A percentile compares a stretch with the other conserved stretches of the same genome.
Conservation (phyloP, 148 eudicot species). For the Nepenthes mirabilis region DNA sequence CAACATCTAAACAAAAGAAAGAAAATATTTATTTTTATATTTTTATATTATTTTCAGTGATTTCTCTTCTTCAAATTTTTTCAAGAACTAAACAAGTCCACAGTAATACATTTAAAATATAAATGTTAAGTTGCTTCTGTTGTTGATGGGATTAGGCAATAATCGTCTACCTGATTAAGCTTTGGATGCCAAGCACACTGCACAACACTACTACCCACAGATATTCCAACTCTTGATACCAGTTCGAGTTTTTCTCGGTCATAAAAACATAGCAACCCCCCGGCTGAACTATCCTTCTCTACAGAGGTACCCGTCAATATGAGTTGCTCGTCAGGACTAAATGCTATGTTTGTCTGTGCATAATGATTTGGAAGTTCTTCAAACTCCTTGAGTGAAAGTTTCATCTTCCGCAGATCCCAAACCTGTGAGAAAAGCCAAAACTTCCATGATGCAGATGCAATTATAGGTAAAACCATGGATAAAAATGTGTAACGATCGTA, state of each 20-base stretch:
- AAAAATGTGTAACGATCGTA: too few species aligned
- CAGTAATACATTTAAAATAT: too few species aligned
- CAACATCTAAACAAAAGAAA: too few species aligned
- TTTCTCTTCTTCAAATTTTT: too few species aligned
- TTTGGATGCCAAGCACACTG: conserved; percentile 98
- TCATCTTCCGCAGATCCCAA: conserved; percentile 94
- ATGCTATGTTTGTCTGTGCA: conserved; percentile 78
- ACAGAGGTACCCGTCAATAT: conserved; percentile 90
- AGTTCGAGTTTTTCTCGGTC: conserved; percentile 75
- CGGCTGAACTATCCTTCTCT: conserved; percentile 73
- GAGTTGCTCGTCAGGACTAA: conserved; percentile 85
- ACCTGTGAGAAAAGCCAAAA: conserved; percentile 25
- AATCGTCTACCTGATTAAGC: conserved; percentile 64
- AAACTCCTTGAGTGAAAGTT: conserved; percentile 58
- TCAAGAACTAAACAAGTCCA: too few species aligned
- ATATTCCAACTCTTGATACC: conserved; percentile 82
- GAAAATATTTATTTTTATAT: too few species aligned
- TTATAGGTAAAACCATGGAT: too few species aligned
- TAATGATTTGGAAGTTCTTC: conserved; percentile 86
- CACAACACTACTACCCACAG: conserved; percentile 76
- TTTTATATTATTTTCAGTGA: too few species aligned
- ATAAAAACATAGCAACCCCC: conserved; percentile 76
- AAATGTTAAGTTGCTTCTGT: too few species aligned
- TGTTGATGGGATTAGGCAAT: too few species aligned
- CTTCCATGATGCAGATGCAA: too few species aligned